Base-by-base conservation (phyloP, 2,329 filamentous ascomycete genomes). In the Scleromitrula shiraiana region DNA sequence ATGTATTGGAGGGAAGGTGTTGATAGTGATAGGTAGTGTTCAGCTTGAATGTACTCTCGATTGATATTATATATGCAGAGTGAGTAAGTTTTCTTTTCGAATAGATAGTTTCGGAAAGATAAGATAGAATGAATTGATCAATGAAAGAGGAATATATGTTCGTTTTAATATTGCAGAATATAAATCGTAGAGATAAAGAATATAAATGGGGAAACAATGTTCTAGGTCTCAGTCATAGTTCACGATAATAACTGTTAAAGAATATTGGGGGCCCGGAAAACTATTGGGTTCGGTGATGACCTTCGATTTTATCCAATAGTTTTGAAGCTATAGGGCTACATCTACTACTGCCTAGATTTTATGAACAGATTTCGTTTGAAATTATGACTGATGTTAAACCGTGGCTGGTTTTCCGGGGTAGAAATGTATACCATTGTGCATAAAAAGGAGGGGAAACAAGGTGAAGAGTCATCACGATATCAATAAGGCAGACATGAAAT, bases 91-190 rank as follows among this genome's bases (percentile, higher is more conserved):
- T 46, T 46, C 39, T 19, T 39, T 12, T 22, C 7, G 14, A 29
- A n/a, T 24, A n/a, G 29, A 24, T 23, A 14, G 26, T 9, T 38
- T 39, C 8, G 23, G 24, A 26, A 32, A 9, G 8, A 22, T 6
- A 30, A 27, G 15, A 30, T 5, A 33, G 39, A 46, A 40, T 23
- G 14, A n/a, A 19, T 30, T 24, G 14, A 32, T 39, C 43, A 46
- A 40, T 46, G 35, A 23, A 37, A 26, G 14, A n/a, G 35, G 14
- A 46, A 22, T n/a, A n/a, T 7, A 19, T n/a, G 17, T 32, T 29
- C 17, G 43, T 46, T 46, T 46, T 46, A 46, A 40, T 39, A n/a
- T 39, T 10, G 10, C 15, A 19, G 19, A 19, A 3, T 9, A 36
- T 20, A 3, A 36, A 44, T 8, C 10, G 37, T 17, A 44, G 19